Evolutionary conservation across 768 basidiomycete species (phyloP), one percentile per base, ranked within the genome.

Genomic region (Amanita subjunquillea): DNA sequence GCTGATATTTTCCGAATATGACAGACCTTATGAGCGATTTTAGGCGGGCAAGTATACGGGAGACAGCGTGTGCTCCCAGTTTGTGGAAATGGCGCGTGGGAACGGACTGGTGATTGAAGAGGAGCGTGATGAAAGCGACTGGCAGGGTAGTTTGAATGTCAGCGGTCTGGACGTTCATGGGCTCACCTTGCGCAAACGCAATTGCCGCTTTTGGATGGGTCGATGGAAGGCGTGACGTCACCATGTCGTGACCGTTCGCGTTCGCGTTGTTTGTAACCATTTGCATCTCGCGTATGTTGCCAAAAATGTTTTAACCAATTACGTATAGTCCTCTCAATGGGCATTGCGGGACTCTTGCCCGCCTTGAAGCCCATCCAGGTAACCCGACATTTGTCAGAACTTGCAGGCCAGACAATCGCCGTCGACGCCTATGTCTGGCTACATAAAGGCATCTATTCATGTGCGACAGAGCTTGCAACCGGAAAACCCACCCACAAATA

Each of bases 401-500:
- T 86, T 62, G 67, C 79, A 43, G 92, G 90, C 12, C 82, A 92
- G 63, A 90, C 84, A 2, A 69, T 98, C 34, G 95, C 90, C 0
- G 84, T 98, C 38, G 95, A 98, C 70, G 94, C 84, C 39, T 99
- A 99, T 65, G 93, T 92, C 53, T 93, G 91, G 91, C 71, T 94
- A 37, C 91, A 93, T 62, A 80, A 84, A 60, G 95, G 93, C 6
- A 81, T 89, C 6, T 92, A 88, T 64, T 75, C 87, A 0, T 99
- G 96, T 69, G 87, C 95, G 43, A 80, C 87, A 9, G 92, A 97
- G 56, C 68, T 99, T 41, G 93, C 91, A 9, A 88, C 83, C 0
- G 92, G 92, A 13, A 85, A 82, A 65, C 70, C 66, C 51, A 95
- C 94, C 0, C 80, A 78, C 54, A 94, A 84, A 93, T 97, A 96